Evolutionary conservation across 177 flowering plant genomes (phyloP).

Genomic region (Vitis hybrid): DNA sequence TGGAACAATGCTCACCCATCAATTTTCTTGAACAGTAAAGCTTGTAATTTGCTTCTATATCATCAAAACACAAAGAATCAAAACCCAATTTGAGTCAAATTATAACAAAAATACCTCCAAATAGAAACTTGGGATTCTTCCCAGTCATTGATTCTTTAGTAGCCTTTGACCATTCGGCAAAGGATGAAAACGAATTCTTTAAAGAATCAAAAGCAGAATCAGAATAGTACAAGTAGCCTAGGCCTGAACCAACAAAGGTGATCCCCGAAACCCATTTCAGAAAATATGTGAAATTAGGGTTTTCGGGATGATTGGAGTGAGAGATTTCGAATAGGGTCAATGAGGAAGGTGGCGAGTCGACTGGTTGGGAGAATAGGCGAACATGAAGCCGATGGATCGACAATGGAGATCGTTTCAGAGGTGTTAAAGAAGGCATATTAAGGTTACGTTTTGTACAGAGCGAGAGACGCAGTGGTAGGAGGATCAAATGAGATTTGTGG

Average conservation of each 20-base stretch:
- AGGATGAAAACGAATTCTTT: constrained; percentile 15
- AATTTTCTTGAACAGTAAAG: too few species aligned
- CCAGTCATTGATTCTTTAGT: constrained; percentile 15
- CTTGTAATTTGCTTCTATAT: too few species aligned
- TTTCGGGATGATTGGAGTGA: not conserved
- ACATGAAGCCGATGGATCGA: not conserved
- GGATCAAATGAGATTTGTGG: too few species aligned
- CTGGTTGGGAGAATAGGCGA: not conserved
- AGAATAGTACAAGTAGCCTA: constrained; percentile 28
- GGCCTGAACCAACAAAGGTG: constrained; percentile 24
- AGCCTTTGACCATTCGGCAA: constrained; percentile 24
- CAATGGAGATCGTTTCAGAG: too few species aligned
- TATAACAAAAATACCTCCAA: constrained; percentile 25
- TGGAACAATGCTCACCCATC: too few species aligned
- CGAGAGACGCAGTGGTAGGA: too few species aligned
- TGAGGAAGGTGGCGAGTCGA: constrained; percentile 5
- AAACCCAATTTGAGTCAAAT: not conserved
- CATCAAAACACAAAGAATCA: too few species aligned
- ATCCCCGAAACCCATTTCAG: constrained; percentile 30
- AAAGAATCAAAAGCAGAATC: not conserved
- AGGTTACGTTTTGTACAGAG: too few species aligned
- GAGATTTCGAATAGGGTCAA: not conserved
- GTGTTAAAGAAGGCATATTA: too few species aligned
- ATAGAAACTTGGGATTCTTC: constrained; percentile 22
- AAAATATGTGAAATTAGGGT: not conserved